A percentile compares a stretch with the other conserved stretches of the same genome.
Conservation (phyloP, 331 rosid species). For the Quercus phellos region DNA sequence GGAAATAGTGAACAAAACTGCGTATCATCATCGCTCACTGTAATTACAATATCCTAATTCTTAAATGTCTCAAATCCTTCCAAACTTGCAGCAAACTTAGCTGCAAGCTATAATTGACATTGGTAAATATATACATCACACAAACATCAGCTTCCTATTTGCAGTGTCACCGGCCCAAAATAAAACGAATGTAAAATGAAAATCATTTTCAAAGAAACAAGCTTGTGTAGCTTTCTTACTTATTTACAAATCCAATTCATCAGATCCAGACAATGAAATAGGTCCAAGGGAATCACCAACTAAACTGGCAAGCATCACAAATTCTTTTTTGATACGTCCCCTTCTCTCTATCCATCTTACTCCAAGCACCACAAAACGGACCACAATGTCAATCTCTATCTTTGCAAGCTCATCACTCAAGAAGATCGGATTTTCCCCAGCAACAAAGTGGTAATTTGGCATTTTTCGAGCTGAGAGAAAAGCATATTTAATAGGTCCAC, state of each 20-base stretch:
- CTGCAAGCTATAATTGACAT: neutral
- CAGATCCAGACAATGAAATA: neutral
- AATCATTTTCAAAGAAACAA: neutral
- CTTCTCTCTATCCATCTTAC: slow-evolving; percentile 37
- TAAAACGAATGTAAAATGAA: neutral
- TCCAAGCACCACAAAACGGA: slow-evolving; percentile 34
- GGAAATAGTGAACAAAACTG: too few relatives aligned
- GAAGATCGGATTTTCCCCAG: slow-evolving; percentile 26
- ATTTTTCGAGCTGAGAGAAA: slow-evolving; percentile 34
- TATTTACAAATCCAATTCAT: neutral
- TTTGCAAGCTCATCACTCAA: slow-evolving; percentile 20
- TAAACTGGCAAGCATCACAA: slow-evolving; percentile 33
- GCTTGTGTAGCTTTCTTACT: neutral
- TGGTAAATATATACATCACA: neutral
- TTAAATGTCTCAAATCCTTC: too few relatives aligned
- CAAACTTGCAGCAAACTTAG: too few relatives aligned
- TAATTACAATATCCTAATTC: too few relatives aligned
- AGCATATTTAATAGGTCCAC: slow-evolving; percentile 41
- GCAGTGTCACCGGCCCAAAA: neutral
- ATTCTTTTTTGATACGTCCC: slow-evolving; percentile 27
- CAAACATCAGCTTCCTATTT: neutral
- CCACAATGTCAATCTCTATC: slow-evolving; percentile 28
- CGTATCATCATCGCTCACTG: too few relatives aligned
- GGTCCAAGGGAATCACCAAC: slow-evolving; percentile 49
- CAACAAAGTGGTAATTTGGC: slow-evolving; percentile 29